Percentiles rank a stretch among this genome's conserved stretches.
Conservation (phyloP, 139 green algal genomes). For the Zygnema cylindricum region DNA sequence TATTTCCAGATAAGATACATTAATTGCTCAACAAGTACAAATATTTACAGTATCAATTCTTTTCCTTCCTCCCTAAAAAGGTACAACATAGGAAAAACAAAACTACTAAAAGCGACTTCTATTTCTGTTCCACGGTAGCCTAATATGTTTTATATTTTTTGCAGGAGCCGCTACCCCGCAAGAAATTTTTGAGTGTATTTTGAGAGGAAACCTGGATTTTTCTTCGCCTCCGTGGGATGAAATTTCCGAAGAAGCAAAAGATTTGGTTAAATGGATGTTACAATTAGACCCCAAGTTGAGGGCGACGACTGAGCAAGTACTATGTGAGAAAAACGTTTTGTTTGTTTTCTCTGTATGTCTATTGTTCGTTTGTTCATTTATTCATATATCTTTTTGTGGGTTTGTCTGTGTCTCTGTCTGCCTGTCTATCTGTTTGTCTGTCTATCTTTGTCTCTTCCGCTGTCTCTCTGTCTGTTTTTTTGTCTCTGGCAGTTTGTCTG, state of each 20-base stretch:
- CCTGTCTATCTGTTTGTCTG: neutral
- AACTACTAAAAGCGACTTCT: too few relatives aligned
- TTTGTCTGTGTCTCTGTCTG: neutral
- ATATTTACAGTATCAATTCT: neutral
- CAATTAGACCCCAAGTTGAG: slow-evolving; percentile 80
- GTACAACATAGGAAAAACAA: too few relatives aligned
- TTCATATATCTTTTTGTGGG: too few relatives aligned
- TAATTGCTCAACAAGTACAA: too few relatives aligned
- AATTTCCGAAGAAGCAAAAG: slow-evolving; percentile 72
- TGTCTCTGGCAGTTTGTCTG: neutral
- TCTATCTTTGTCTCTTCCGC: neutral
- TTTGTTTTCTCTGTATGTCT: neutral
- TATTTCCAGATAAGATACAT: too few relatives aligned
- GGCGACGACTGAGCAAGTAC: slow-evolving; percentile 80
- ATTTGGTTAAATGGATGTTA: slow-evolving; percentile 70
- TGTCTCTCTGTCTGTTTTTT: neutral
- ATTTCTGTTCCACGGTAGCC: neutral
- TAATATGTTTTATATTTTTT: neutral
- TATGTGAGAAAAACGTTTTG: neutral
- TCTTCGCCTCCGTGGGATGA: slow-evolving; percentile 75
- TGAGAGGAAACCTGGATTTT: slow-evolving; percentile 75
- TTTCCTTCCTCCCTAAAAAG: neutral
- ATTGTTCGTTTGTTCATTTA: too few relatives aligned
- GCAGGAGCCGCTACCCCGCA: slow-evolving; percentile 60
- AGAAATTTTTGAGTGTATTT: slow-evolving; percentile 81